Percentiles rank a stretch among this genome's conserved stretches.
These are phyloP conservation scores for Parascedosporium putredinis DNA, from an alignment of 2,329 filamentous ascomycete species.

Conservation along the genomic window DNA sequence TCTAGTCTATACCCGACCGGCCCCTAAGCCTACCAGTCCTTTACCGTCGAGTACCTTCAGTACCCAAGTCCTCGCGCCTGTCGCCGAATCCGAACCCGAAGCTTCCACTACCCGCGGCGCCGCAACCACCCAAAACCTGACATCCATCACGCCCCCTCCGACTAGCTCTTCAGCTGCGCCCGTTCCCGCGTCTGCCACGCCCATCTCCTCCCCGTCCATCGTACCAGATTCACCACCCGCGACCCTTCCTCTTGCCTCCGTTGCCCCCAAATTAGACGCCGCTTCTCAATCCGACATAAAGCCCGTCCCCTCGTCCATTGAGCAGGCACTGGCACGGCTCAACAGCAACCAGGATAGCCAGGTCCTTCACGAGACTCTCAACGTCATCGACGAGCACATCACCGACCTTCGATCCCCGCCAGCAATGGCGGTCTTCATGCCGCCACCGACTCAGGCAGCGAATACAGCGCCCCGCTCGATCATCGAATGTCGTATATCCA, in stretches of 20 bases:
- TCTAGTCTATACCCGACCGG: constrained; percentile 51
- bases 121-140: constrained; percentile 10
- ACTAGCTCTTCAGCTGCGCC: constrained; percentile 3
- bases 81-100: constrained; percentile 21
- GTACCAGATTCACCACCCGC: constrained; percentile 19
- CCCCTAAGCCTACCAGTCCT: constrained; percentile 32
- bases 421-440: constrained; percentile 34
- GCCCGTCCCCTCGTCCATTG: constrained; percentile 20
- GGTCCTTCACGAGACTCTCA: constrained; percentile 88
- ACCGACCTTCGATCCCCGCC: constrained; percentile 62
- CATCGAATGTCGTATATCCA: constrained; percentile 83
- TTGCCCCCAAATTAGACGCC: constrained; percentile 12
- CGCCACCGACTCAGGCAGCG: constrained; percentile 71
- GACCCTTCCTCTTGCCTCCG: constrained; percentile 30
- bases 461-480: constrained; percentile 72
- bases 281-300: not conserved
- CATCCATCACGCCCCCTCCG: constrained; percentile 8
- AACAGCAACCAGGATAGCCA: constrained; percentile 41
- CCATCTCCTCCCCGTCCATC: constrained; percentile 9
- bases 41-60: constrained; percentile 5
- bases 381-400: constrained; percentile 95
- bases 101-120: constrained; percentile 14
- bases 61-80: constrained; percentile 20
- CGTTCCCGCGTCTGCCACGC: not conserved
- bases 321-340: constrained; percentile 27